These are phyloP conservation scores for Hibiscus trionum DNA, from an alignment of 345 rosid genomes.

Conservation along the genomic window DNA sequence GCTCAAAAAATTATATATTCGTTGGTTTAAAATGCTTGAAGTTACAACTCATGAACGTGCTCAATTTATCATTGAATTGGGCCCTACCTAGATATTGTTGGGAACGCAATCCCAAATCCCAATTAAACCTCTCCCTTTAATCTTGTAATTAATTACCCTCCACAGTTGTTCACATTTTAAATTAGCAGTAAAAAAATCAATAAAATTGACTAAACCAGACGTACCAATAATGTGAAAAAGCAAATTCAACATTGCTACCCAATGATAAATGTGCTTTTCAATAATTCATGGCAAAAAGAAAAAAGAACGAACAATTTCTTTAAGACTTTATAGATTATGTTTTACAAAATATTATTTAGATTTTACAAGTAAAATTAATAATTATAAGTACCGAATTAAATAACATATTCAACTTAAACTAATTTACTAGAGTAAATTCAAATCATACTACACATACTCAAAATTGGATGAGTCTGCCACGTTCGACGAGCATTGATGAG, in stretches of 20 bases:
- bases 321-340: too few species aligned
- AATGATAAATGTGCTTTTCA: background rate
- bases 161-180: background rate
- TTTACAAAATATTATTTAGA: too few species aligned
- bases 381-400: too few species aligned
- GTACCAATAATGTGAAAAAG: background rate
- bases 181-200: background rate
- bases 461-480: too few species aligned
- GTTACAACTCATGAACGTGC: background rate
- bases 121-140: background rate
- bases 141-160: background rate
- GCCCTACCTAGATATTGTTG: background rate
- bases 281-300: background rate
- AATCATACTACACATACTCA: too few species aligned
- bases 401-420: too few species aligned
- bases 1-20: too few species aligned
- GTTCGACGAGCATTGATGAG: too few species aligned
- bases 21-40: too few species aligned
- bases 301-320: background rate
- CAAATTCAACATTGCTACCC: too few species aligned
- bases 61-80: slow-evolving; percentile 1
- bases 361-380: too few species aligned
- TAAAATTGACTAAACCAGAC: background rate
- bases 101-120: slow-evolving; percentile 3
- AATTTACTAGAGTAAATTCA: too few species aligned